phyloP scores from a whole-genome alignment of 2,329 filamentous ascomycete genomes.

The Fusarium nurragi region DNA sequence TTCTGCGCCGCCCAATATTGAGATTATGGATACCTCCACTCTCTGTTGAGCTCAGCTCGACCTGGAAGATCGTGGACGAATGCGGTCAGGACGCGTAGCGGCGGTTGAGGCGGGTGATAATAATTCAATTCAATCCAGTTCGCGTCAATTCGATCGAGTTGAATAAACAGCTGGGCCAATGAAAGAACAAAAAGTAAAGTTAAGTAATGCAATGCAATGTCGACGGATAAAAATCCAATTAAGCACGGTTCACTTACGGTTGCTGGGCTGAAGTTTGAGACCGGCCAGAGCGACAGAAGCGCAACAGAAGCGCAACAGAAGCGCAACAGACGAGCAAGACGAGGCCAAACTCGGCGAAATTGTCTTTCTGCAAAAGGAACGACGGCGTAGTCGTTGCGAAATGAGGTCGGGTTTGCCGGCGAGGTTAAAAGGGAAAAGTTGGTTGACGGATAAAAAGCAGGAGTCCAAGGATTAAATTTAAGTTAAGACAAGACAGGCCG shows the following conservation, averaged over 20 bases:
- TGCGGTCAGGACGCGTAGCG: background rate
- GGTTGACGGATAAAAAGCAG: background rate
- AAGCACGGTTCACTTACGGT: slow-evolving; percentile 33
- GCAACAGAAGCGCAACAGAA: slow-evolving; percentile 29
- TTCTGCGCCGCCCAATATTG: slow-evolving; percentile 5
- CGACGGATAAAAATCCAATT: slow-evolving; percentile 20
- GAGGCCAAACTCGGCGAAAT: background rate
- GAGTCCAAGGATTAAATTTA: slow-evolving; percentile 7
- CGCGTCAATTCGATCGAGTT: background rate
- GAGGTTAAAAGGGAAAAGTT: slow-evolving; percentile 1
- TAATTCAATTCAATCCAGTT: background rate
- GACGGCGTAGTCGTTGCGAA: background rate
- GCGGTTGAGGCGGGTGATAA: slow-evolving; percentile 20
- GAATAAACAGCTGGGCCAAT: background rate
- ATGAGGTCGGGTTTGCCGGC: slow-evolving; percentile 2
- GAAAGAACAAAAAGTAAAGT: background rate
- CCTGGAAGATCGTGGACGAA: background rate
- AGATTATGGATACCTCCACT: background rate
- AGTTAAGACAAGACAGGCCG: background rate
- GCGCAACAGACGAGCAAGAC: slow-evolving; percentile 20
- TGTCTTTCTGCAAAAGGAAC: slow-evolving; percentile 5
- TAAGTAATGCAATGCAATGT: slow-evolving; percentile 1
- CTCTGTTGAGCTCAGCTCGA: slow-evolving; percentile 6
- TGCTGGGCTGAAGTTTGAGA: slow-evolving; percentile 44
- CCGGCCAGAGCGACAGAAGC: slow-evolving; percentile 31